A percentile compares a stretch with the other conserved stretches of the same genome.
These are phyloP conservation scores for Cyamopsis tetragonoloba DNA, from an alignment of 306 rosid species.

Conservation along the genomic window DNA sequence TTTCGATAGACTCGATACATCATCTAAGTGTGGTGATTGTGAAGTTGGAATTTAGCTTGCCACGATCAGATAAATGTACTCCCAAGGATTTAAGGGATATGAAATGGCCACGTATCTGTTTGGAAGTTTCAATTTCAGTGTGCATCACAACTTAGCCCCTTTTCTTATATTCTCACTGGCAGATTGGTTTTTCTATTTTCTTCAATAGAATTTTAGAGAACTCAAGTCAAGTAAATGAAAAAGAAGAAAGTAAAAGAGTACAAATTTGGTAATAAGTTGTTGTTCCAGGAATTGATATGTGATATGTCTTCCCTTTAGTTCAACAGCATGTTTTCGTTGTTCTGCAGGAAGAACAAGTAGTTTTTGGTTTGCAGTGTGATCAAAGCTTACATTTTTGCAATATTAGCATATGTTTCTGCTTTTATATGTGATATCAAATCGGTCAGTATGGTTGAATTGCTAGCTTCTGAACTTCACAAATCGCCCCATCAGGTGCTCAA, in stretches of 20 bases:
- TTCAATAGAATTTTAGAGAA: neutral
- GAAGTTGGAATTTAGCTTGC: neutral
- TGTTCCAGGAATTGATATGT: neutral
- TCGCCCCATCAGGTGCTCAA: neutral
- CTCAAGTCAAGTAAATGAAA: neutral
- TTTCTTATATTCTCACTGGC: neutral
- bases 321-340: neutral
- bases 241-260: neutral
- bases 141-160: neutral
- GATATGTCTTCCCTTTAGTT: neutral
- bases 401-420: neutral
- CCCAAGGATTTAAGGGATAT: neutral
- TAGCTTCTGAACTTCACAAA: constrained; percentile 5
- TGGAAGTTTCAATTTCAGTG: neutral
- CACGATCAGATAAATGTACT: neutral
- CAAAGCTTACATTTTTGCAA: neutral
- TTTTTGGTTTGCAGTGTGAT: neutral
- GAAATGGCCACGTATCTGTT: neutral
- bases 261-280: constrained; percentile 2
- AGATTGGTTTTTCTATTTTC: neutral
- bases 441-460: neutral
- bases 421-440: neutral
- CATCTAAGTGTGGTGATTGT: neutral
- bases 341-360: neutral
- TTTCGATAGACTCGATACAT: neutral